Percentiles rank a stretch among this genome's conserved stretches.
Evolutionary conservation across 768 basidiomycete genomes (phyloP).

Genomic region (Solioccasus polychromus): DNA sequence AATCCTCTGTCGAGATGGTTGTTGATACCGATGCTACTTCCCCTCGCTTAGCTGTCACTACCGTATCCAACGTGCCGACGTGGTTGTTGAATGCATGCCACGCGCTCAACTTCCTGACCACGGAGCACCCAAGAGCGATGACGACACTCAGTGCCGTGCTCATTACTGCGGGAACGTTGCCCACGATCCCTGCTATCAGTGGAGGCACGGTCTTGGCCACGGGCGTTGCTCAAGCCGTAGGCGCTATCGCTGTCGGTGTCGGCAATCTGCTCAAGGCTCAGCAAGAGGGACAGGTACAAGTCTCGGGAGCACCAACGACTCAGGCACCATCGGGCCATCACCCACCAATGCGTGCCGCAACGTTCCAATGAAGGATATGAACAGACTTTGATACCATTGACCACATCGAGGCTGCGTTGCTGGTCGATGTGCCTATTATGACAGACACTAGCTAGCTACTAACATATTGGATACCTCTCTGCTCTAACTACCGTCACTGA

Average conservation of each 20-base stretch:
- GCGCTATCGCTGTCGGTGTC: constrained; percentile 74
- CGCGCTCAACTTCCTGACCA: constrained; percentile 70
- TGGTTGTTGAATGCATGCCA: constrained; percentile 78
- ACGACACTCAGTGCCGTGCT: constrained; percentile 72
- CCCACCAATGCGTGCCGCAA: constrained; percentile 29
- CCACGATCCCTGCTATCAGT: constrained; percentile 65
- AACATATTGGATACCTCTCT: constrained; percentile 19
- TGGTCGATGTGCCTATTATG: constrained; percentile 19
- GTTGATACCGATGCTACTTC: neutral
- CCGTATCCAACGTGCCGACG: constrained; percentile 58
- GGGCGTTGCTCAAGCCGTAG: constrained; percentile 72
- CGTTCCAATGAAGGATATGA: constrained; percentile 21
- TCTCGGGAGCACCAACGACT: constrained; percentile 21
- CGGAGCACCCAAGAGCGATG: constrained; percentile 75
- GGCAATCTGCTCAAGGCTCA: constrained; percentile 55
- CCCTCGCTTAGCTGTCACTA: constrained; percentile 40
- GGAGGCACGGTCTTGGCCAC: constrained; percentile 74
- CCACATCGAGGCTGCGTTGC: constrained; percentile 17
- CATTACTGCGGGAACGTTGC: constrained; percentile 75
- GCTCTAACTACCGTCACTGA: too few relatives aligned
- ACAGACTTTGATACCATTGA: neutral
- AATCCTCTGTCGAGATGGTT: neutral
- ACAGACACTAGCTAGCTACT: constrained; percentile 13
- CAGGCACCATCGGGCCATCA: constrained; percentile 21
- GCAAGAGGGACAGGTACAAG: constrained; percentile 38